Base-by-base conservation (phyloP, 2,329 filamentous ascomycete species). In the Westerdykella aurantiaca region DNA sequence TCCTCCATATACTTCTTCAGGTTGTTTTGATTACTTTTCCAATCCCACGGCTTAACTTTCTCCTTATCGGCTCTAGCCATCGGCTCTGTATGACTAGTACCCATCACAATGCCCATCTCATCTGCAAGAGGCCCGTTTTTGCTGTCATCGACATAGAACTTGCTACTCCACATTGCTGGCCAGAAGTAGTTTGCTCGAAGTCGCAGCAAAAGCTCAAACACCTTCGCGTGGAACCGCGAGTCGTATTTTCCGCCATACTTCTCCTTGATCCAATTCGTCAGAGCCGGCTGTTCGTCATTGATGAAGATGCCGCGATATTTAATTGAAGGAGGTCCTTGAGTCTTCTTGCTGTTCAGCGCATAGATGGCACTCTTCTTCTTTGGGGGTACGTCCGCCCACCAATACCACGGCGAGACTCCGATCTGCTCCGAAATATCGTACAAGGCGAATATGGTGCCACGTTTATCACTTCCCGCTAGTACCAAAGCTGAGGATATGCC, bases 121-220 rank as follows among this genome's bases (percentile, higher is more conserved):
- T 87, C 81, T 0, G 83, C 81, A 2, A 85, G 70, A 1, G 79
- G 77, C 55, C 85, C 81, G 52, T 82, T 86, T 17, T 73, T 70
- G 2, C 77, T 70, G 58, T 87, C 83, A 48, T 88, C 84, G 2
- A 83, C 74, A 58, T 82, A 78, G 54, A 86, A 84, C 69, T 86
- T 86, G 50, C 75, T 78, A 5, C 75, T 78, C 85, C 84, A 88
- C 60, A 80, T 72, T 1, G 83, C 77, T 0, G 85, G 85, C 85
- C 85, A 88, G 39, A 88, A 70, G 56, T 87, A 88, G 63, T 88
- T 88, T 13, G 84, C 84, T 31, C 80, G 76, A 22, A 85, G 72
- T 6, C 85, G 76, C 5, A 88, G 76, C 1, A 88, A 68, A 1
- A 88, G 71, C 67, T 88, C 85, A 49, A 86, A 87, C 16, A 88